phyloP scores from a whole-genome alignment of 129 eudicot species.

The Oenanthe sinensis region DNA sequence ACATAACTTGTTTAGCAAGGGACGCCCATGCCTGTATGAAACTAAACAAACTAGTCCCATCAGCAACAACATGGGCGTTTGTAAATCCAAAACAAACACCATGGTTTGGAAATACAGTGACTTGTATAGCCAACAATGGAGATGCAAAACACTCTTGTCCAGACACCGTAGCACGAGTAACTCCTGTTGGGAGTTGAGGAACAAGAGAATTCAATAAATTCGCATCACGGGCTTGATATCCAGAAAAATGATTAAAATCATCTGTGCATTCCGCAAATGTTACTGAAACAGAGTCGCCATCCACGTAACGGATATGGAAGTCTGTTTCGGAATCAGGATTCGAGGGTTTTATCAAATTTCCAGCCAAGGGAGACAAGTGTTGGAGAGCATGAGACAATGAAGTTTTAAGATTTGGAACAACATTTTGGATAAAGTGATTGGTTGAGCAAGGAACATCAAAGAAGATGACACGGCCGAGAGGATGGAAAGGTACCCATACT shows the following conservation, averaged over 20 bases:
- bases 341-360: neutral
- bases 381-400: neutral
- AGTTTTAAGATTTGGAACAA: neutral
- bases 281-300: constrained; percentile 32
- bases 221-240: constrained; percentile 28
- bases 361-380: constrained; percentile 10
- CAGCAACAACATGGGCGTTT: constrained; percentile 23
- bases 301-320: constrained; percentile 21
- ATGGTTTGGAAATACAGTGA: constrained; percentile 30
- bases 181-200: constrained; percentile 12
- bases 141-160: constrained; percentile 5
- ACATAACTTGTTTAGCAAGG: neutral
- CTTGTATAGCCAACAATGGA: constrained; percentile 29
- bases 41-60: constrained; percentile 21
- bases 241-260: constrained; percentile 28
- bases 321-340: neutral
- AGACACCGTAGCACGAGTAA: neutral
- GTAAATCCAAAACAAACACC: constrained; percentile 45
- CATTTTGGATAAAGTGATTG: neutral
- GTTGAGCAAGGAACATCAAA: neutral
- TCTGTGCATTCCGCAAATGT: constrained; percentile 17
- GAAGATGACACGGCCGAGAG: neutral
- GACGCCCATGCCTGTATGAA: constrained; percentile 40
- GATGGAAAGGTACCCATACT: neutral
- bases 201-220: constrained; percentile 30